phyloP scores from a whole-genome alignment of 352 stramenopile genomes.

The Phytophthora fragariae region DNA sequence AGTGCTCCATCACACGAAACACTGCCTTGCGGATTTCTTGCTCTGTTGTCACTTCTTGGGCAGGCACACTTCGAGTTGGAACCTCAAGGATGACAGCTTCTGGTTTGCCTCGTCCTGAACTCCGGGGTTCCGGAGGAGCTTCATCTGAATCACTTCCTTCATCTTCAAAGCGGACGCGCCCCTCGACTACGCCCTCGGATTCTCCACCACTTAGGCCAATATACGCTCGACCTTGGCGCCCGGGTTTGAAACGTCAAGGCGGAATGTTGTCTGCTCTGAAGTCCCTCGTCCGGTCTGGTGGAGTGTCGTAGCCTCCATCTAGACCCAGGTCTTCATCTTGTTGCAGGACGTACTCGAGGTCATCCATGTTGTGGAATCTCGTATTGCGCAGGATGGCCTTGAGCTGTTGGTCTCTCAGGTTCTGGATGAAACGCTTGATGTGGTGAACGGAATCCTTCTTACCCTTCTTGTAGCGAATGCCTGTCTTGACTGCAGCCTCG shows the following conservation, averaged over 20 bases:
- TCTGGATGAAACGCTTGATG: conserved; percentile 12
- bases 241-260: not conserved
- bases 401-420: not conserved
- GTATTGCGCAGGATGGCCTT: not conserved
- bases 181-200: not conserved
- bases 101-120: not conserved
- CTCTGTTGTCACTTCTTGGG: not conserved
- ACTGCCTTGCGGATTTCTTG: not conserved
- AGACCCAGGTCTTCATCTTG: not conserved
- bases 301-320: not conserved
- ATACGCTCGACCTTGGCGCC: not conserved
- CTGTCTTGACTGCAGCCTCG: not conserved
- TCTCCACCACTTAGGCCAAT: not conserved
- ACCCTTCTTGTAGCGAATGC: not conserved
- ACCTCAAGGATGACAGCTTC: not conserved
- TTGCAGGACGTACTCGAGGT: conserved; percentile 2
- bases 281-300: not conserved
- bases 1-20: not conserved
- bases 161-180: not conserved
- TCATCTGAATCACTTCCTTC: not conserved
- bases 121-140: not conserved
- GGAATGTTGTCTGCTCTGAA: not conserved
- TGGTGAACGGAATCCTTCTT: not conserved
- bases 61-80: not conserved
- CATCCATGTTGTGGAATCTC: not conserved